phyloP scores from a whole-genome alignment of 305 asterid species.

The Fraxinus sp. region DNA sequence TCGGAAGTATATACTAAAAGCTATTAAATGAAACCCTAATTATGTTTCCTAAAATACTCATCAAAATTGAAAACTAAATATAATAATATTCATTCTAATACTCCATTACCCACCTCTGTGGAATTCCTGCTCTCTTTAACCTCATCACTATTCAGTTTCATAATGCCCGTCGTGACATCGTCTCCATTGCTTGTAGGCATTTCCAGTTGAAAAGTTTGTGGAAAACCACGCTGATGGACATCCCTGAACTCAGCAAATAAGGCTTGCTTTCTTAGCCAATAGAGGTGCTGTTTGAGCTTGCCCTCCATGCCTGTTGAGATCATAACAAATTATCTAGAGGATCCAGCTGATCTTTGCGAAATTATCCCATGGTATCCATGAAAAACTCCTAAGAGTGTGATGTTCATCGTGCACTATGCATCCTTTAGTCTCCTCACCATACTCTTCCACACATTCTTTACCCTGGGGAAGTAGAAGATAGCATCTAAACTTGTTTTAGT shows the following conservation, averaged over 20 bases:
- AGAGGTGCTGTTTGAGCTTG: background rate
- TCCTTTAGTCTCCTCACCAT: background rate
- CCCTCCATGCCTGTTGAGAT: background rate
- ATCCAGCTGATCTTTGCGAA: background rate
- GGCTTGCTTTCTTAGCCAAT: background rate
- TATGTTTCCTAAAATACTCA: background rate
- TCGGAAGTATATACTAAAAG: background rate
- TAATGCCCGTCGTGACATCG: background rate
- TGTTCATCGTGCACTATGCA: background rate
- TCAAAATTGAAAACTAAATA: background rate
- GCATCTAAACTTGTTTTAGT: background rate
- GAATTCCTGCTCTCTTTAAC: background rate
- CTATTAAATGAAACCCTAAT: background rate
- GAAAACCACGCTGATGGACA: background rate
- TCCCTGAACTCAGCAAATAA: background rate
- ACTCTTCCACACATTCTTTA: background rate
- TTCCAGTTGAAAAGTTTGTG: background rate
- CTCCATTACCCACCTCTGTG: background rate
- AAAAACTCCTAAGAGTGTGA: background rate
- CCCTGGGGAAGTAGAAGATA: background rate
- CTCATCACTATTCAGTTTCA: background rate
- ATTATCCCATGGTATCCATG: background rate
- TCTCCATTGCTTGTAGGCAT: background rate
- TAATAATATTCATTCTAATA: background rate
- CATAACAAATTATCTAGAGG: background rate